phyloP scores from a whole-genome alignment of 805 yeast species.

The Brettanomyces bruxellensis region DNA sequence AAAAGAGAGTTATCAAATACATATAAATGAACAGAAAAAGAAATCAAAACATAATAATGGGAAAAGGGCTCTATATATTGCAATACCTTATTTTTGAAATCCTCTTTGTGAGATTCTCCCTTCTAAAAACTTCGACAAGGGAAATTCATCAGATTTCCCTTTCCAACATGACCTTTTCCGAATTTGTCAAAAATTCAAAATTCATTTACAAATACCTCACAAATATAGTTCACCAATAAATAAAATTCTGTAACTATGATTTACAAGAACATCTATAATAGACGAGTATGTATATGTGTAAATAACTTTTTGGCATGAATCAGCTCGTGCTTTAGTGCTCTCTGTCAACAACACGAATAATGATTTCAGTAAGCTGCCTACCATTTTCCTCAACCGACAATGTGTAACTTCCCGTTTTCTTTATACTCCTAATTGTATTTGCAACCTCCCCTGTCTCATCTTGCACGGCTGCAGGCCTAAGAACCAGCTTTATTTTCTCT shows the following conservation, averaged over 20 bases:
- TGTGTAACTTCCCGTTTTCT: conserved; percentile 15
- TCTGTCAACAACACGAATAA: conserved; percentile 16
- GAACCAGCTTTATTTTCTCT: conserved; percentile 9
- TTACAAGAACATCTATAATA: background rate
- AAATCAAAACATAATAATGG: background rate
- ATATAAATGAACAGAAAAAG: background rate
- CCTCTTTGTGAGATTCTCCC: no score
- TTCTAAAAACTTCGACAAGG: no score
- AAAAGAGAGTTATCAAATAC: background rate
- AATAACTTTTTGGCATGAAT: no score
- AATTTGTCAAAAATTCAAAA: no score
- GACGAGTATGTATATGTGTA: background rate
- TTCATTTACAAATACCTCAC: no score
- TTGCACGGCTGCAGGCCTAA: conserved; percentile 4
- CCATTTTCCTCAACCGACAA: conserved; percentile 13
- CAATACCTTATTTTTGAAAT: no score
- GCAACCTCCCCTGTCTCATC: conserved; percentile 4
- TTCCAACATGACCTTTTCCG: no score
- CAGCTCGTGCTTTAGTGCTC: background rate
- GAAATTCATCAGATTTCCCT: no score
- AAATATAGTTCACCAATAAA: background rate
- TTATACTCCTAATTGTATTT: conserved; percentile 9
- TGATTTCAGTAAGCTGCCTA: conserved; percentile 8
- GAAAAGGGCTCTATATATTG: background rate
- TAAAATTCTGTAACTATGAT: background rate